These are phyloP conservation scores for Acanthamoeba rhysodes DNA, from an alignment of 208 protist genomes.

Conservation along the genomic window DNA sequence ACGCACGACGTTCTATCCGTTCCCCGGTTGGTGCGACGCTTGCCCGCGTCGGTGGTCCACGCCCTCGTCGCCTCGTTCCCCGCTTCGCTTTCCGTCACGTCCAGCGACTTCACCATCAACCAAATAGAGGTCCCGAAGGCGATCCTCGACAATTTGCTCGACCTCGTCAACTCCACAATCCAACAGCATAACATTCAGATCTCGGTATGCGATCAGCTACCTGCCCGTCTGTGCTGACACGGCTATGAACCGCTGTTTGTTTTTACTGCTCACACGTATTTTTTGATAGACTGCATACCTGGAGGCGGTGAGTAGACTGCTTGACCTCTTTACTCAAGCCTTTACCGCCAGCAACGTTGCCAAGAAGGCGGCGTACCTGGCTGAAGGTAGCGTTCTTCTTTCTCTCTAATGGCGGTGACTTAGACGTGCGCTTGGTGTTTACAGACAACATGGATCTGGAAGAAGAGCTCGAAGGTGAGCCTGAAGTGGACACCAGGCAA, in stretches of 20 bases:
- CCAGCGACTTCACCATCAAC: not conserved
- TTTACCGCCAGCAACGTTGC: not conserved
- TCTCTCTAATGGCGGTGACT: not conserved
- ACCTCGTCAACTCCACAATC: not conserved
- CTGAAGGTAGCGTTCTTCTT: not conserved
- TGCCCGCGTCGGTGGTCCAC: not conserved
- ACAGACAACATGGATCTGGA: constrained; percentile 30
- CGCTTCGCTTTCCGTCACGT: not conserved
- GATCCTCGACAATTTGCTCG: constrained; percentile 14
- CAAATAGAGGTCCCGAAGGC: not conserved
- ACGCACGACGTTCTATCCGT: not conserved
- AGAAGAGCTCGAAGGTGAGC: not conserved
- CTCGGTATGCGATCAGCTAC: not conserved
- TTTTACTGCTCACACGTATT: not conserved
- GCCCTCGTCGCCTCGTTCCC: constrained; percentile 5
- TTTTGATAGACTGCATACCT: not conserved
- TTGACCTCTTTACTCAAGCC: constrained; percentile 31
- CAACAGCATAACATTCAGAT: constrained; percentile 35
- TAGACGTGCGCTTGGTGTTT: not conserved
- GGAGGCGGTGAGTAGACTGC: constrained; percentile 9
- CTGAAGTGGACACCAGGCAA: not conserved
- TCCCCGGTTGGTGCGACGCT: not conserved
- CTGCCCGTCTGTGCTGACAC: not conserved
- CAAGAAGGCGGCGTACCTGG: not conserved
- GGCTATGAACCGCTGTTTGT: not conserved